Evolutionary conservation across 2,329 filamentous ascomycete species (phyloP).

Genomic region (Trichoderma harzianum): DNA sequence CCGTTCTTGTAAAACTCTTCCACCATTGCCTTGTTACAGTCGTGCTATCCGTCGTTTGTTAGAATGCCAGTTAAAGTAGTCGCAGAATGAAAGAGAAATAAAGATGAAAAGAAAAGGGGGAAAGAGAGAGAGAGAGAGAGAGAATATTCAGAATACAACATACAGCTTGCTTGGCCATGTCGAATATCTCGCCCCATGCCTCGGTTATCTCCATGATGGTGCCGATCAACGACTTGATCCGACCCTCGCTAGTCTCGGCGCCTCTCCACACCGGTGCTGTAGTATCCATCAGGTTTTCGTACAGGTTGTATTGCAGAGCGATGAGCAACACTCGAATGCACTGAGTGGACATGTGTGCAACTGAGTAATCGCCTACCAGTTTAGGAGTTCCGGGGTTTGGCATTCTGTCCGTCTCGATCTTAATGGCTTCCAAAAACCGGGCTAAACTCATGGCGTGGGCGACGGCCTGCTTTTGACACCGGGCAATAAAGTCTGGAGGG

Average conservation of each 20-base stretch:
- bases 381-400: slow-evolving; percentile 26
- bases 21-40: slow-evolving; percentile 29
- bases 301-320: slow-evolving; percentile 36
- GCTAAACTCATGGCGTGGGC: slow-evolving; percentile 37
- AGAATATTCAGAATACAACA: neutral
- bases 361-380: slow-evolving; percentile 31
- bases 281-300: slow-evolving; percentile 34
- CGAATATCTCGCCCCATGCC: slow-evolving; percentile 32
- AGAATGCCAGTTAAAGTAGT: neutral
- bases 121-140: neutral
- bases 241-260: slow-evolving; percentile 31
- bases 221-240: slow-evolving; percentile 33
- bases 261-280: slow-evolving; percentile 37
- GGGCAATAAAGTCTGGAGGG: slow-evolving; percentile 35
- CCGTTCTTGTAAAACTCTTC: slow-evolving; percentile 33
- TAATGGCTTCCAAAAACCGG: slow-evolving; percentile 36
- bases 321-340: slow-evolving; percentile 34
- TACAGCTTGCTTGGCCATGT: slow-evolving; percentile 30
- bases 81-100: neutral
- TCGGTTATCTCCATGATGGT: slow-evolving; percentile 34
- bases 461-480: slow-evolving; percentile 39
- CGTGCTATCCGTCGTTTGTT: slow-evolving; percentile 24
- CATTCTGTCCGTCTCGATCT: slow-evolving; percentile 29
- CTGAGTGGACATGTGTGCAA: slow-evolving; percentile 32
- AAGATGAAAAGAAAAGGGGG: too few species aligned